Base-by-base conservation (phyloP, 169 alveolate species). In the Plasmodium vivax region DNA sequence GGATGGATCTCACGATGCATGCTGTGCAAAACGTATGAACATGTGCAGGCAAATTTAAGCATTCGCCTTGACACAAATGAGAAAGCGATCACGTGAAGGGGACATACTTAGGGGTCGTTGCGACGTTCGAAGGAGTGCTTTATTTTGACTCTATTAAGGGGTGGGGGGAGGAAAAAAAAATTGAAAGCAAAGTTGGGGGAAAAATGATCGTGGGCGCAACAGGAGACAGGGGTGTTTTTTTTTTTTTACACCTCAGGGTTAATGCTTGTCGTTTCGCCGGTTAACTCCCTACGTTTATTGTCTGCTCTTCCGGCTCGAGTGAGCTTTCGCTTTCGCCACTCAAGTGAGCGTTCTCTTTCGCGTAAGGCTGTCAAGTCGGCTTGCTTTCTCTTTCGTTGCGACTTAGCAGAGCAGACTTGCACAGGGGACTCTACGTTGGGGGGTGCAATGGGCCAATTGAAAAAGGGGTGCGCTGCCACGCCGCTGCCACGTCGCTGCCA, bases 131-230 rank as follows among this genome's bases (percentile, higher is more conserved):
- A 16, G 88, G 58, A 80, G 10, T 43, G 30, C 62, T 82, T 10
- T 41, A 43, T 79, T 38, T 79, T 14, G 19, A n/a, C 56, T 79
- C 77, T 62, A 62, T 62, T 62, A 62, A 62, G 36, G 27, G 14
- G 36, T 23, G 36, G 36, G 54, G 16, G 7, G 41, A 77, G 12
- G 54, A 19, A 79, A 41, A 43, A 43, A 43, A 79, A 80, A 80
- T 45, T 45, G 34, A 38, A 80, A 43, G 58, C 27, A 0, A 80
- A 80, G 36, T 45, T 23, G 27, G 27, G 27, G 27, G 27, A 0
- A 23, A 23, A 23, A 79, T 81, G 85, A 54, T 19, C 54, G 38
- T 47, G 58, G 79, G 88, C n/a, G 41, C 88, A 54, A 82, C 88
- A 82, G 38, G 38, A 82, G 32, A 82, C 51, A 51, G 19, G 16